phyloP scores from a whole-genome alignment of 2,329 filamentous ascomycete genomes.

The Nigrospora oryzae region DNA sequence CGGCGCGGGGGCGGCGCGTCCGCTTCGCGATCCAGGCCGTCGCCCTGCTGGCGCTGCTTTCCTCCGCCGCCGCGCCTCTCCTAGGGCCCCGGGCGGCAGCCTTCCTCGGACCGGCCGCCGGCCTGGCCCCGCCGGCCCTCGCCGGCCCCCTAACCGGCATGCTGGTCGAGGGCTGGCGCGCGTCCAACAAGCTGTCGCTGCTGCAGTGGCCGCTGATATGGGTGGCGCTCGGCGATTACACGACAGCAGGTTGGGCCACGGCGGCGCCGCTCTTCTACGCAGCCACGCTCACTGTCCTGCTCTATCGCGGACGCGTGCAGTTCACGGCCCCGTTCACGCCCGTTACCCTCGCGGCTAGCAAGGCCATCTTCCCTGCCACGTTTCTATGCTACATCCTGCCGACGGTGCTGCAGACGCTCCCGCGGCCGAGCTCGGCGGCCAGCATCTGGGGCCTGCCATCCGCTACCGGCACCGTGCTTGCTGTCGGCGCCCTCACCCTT shows the following conservation, averaged over 20 bases:
- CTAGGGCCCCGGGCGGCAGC: neutral
- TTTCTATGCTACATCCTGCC: neutral
- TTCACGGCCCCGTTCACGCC: neutral
- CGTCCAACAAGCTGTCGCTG: neutral
- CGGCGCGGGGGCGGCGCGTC: neutral
- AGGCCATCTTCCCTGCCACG: neutral
- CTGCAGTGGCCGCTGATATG: slow-evolving; percentile 1
- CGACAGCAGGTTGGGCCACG: neutral
- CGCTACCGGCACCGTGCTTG: neutral
- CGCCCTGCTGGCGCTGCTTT: neutral
- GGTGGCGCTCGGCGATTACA: neutral
- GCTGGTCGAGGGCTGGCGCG: slow-evolving; percentile 2
- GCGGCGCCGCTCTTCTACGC: neutral
- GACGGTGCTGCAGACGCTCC: neutral
- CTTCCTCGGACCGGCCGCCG: neutral
- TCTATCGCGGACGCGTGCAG: neutral
- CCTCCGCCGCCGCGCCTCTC: neutral
- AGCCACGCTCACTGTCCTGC: neutral
- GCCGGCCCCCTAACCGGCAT: neutral
- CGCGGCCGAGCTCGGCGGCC: neutral
- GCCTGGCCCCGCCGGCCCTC: neutral
- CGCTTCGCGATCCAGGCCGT: neutral
- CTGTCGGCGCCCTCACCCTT: neutral
- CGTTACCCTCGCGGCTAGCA: neutral
- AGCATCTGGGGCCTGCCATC: neutral